Base-by-base conservation (phyloP, 768 basidiomycete species). In the Tylopilus vinaceipallidus region DNA sequence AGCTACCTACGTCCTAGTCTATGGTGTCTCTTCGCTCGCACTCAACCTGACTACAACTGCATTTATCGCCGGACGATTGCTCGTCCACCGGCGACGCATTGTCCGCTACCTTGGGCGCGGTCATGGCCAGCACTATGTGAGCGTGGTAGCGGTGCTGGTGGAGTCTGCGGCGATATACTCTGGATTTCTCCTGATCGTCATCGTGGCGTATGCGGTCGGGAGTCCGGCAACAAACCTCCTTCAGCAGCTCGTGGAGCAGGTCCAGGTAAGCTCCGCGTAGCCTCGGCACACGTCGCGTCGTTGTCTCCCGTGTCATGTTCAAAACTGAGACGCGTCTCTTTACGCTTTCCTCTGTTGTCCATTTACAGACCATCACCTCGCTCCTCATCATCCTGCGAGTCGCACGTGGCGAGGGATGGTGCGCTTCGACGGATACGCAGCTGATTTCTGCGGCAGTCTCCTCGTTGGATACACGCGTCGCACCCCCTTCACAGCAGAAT, bases 161-260 rank as follows among this genome's bases (percentile, higher is more conserved):
- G 76, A 78, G 52, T 73, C 71, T 3, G 77, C 77, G 0, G 71
- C 75, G 3, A 58, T 77, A 6, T 77, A 76, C 50, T 73, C 74
- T 1, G 55, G 70, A 34, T 70, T 70, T 50, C 67, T 74, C 8
- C n/a, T 76, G 19, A 48, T 71, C 7, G 71, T 77, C 55, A 69
- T 78, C 42, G 56, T 75, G 20, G 64, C 73, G 0, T 78, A 75
- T 53, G 70, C 72, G 3, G 29, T 69, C 20, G 62, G 65, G 47
- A 65, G 74, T 49, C 73, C 76, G 4, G 66, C 68, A 14, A 71
- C 72, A 40, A 73, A 75, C 24, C 55, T 75, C 7, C 72, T 75
- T 55, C 63, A 75, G 23, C 45, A 42, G 37, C 5, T 57, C 4
- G 26, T 42, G 2, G 29, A 27, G 6, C 47, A 34, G 23, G 42